phyloP scores from a whole-genome alignment of 192 early-diverging fungal genomes.

The Funneliformis geosporum region DNA sequence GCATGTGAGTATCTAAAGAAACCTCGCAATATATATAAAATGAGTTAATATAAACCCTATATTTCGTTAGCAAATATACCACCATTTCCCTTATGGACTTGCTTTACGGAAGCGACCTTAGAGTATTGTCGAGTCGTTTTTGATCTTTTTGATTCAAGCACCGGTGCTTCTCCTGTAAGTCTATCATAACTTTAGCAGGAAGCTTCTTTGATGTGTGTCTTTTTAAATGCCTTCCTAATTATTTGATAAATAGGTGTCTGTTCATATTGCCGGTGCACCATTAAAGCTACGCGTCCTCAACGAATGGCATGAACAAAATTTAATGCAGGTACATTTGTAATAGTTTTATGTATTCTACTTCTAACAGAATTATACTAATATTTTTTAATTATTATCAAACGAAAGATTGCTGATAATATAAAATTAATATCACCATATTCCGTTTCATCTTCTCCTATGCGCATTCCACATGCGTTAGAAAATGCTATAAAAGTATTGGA shows the following conservation, averaged over 20 bases:
- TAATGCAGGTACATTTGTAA: constrained; percentile 7
- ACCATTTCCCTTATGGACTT: constrained; percentile 31
- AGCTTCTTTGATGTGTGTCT: background rate
- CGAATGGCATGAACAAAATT: constrained; percentile 32
- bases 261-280: constrained; percentile 31
- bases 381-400: background rate
- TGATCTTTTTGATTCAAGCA: constrained; percentile 24
- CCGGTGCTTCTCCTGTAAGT: background rate
- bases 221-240: background rate
- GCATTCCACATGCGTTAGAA: constrained; percentile 26
- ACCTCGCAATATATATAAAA: background rate
- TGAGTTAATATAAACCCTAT: background rate
- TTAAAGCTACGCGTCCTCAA: constrained; percentile 16
- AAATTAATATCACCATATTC: constrained; percentile 26
- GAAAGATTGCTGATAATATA: constrained; percentile 31
- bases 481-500: constrained; percentile 24
- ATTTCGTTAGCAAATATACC: background rate
- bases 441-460: constrained; percentile 21
- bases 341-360: background rate
- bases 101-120: constrained; percentile 33
- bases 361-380: background rate
- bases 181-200: background rate
- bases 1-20: background rate
- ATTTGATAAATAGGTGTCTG: constrained; percentile 22
- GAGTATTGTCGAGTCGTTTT: constrained; percentile 36